Evolutionary conservation across 768 basidiomycete genomes (phyloP), one percentile per base, ranked within the genome.

Genomic region (Daedalea quercina): DNA sequence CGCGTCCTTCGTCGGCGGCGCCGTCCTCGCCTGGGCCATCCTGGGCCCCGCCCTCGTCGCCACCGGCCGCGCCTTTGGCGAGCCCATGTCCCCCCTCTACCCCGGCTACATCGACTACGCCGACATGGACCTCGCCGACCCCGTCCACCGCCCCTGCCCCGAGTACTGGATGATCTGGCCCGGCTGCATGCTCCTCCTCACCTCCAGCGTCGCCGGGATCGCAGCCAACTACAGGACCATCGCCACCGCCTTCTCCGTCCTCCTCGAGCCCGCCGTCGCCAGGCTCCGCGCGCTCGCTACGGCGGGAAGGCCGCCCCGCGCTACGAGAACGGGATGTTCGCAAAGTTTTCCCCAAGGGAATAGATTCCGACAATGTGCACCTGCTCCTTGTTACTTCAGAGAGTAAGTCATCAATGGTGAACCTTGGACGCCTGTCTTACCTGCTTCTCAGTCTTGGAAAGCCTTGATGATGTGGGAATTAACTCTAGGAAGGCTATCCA

Each of bases 91-190:
- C 1, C 13, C 49, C 13, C 50, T 44, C 25, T 57, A 51, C 44
- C 60, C 60, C 2, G 60, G 54, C 13, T 61, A 61, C 48, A 51
- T 61, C 45, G 57, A 57, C 46, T 57, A 56, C 47, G 47, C 55
- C 23, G 54, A 56, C 55, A 61, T 61, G 60, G 53, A 56, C 9
- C 60, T 61, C 41, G 49, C 45, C 43, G 60, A 61, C 26, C 60
- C 60, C 11, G 57, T 61, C 19, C 51, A 57, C 41, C 28, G 44
- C 6, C 60, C 60, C 3, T 59, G 55, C 8, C 60, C 60, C 2
- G 56, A 58, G 54, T 61, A 61, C 52, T 61, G 60, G 60, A 56
- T 61, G 55, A 61, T 61, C 54, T 61, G 60, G 60, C 60, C 60
- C 8, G 60, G 60, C 1, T 59, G 57, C 40, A 52, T 58, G 26